Evolutionary conservation across 306 rosid species (phyloP), one percentile per base, ranked within the genome.

Genomic region (Cucumis cinereus): DNA sequence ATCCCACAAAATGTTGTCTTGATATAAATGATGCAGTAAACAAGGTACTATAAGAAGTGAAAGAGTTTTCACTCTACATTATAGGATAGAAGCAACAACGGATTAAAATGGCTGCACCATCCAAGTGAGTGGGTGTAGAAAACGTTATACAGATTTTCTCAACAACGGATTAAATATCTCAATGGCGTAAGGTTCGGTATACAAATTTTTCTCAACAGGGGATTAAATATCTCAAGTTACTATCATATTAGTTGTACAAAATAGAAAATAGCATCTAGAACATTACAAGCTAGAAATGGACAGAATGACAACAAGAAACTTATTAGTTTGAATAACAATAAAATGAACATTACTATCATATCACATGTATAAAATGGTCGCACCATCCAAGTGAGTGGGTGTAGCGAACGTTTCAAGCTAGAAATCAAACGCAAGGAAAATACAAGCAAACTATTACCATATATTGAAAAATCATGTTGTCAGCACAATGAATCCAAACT

Each of bases 401-500:
- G 75, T 47, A 16, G 35, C 15, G 58, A 70, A 70, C 41, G 6
- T 13, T n/a, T n/a, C 38, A 45, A 10, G 58, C 41, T 23, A 43
- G 57, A 47, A 70, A 68, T 68, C 55, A 23, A 41, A 68, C 36
- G 22, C 54, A 6, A 45, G 20, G n/a, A n/a, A n/a, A n/a, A n/a
- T n/a, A n/a, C n/a, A n/a, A n/a, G n/a, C n/a, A n/a, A n/a, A n/a
- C n/a, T n/a, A n/a, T n/a, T n/a, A n/a, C n/a, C n/a, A n/a, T n/a
- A n/a, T n/a, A n/a, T n/a, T n/a, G n/a, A n/a, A n/a, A n/a, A n/a
- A n/a, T n/a, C n/a, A 76, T 23, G 79, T 76, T 7, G 79, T 76
- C 57, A 76, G 72, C 43, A 76, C 79, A 45, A 76, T 76, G 7
- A 59, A 76, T 22, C 79, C 79, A 45, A 76, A 76, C 79, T 76